Conservation (phyloP, 345 rosid species). For the Noccaea caerulescens region DNA sequence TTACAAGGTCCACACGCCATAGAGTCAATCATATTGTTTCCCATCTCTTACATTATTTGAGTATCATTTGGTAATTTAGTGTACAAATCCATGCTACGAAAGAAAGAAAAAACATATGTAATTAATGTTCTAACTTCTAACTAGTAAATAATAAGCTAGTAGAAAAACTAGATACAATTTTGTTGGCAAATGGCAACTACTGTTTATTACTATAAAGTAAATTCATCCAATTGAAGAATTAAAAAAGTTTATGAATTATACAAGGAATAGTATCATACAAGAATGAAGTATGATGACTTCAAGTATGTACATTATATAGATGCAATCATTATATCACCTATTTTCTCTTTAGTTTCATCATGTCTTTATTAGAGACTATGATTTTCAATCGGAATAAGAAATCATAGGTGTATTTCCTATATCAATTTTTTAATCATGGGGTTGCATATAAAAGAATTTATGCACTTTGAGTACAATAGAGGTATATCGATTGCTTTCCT, state of each 20-base stretch:
- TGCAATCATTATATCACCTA: slow-evolving; percentile 31
- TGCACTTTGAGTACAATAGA: slow-evolving; percentile 42
- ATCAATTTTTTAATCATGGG: slow-evolving; percentile 23
- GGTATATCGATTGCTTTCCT: slow-evolving; percentile 33
- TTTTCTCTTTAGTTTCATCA: slow-evolving; percentile 29
- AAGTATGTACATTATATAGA: background rate
- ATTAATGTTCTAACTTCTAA: background rate
- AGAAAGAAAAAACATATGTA: background rate
- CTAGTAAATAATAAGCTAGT: background rate
- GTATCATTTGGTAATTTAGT: slow-evolving; percentile 25
- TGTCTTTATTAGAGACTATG: slow-evolving; percentile 25
- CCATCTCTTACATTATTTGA: slow-evolving; percentile 33
- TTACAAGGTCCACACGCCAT: slow-evolving; percentile 36
- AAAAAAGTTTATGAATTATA: slow-evolving; percentile 12
- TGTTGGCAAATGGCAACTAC: background rate
- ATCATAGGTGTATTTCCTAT: background rate
- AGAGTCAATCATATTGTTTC: slow-evolving; percentile 34
- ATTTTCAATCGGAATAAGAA: slow-evolving; percentile 8
- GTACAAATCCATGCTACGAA: slow-evolving; percentile 9
- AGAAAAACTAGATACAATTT: background rate
- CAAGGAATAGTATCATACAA: slow-evolving; percentile 15
- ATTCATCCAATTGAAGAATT: background rate
- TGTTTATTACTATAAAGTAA: background rate
- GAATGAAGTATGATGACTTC: slow-evolving; percentile 20
- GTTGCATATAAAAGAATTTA: slow-evolving; percentile 9